phyloP scores from a whole-genome alignment of 148 eudicot species.

The Dysphania ambrosioides region DNA sequence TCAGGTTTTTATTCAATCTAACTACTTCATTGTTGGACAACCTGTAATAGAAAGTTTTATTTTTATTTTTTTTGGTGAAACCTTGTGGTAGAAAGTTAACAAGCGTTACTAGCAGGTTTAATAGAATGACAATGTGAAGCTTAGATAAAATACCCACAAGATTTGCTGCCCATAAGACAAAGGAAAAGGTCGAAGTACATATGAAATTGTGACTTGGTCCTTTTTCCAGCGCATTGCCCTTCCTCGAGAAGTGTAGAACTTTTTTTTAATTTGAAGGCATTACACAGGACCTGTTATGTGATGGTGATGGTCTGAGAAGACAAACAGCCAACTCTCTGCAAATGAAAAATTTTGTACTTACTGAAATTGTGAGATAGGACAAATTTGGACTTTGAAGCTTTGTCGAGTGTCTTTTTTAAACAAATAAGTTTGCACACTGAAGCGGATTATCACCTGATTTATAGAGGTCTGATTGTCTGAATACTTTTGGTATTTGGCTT shows the following conservation, averaged over 20 bases:
- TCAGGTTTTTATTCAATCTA: not conserved
- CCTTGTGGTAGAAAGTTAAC: not conserved
- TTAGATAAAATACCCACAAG: not conserved
- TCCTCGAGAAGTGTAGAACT: not conserved
- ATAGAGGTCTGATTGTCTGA: not conserved
- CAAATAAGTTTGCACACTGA: no score
- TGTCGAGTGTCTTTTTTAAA: not conserved
- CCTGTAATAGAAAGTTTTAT: no score
- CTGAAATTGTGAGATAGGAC: not conserved
- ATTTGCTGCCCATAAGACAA: not conserved
- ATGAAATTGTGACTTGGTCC: not conserved
- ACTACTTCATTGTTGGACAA: no score
- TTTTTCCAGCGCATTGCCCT: not conserved
- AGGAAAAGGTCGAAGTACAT: not conserved
- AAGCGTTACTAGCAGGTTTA: not conserved
- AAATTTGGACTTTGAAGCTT: not conserved
- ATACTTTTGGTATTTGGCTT: not conserved
- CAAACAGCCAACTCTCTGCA: not conserved
- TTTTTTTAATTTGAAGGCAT: not conserved
- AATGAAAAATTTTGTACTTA: not conserved
- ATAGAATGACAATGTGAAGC: not conserved
- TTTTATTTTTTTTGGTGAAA: no score
- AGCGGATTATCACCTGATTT: not conserved
- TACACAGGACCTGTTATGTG: not conserved
- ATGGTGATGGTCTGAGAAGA: not conserved